Percentiles rank a stretch among this genome's conserved stretches.
Evolutionary conservation across 345 rosid genomes (phyloP).

Genomic region (Eucalyptus sp.): DNA sequence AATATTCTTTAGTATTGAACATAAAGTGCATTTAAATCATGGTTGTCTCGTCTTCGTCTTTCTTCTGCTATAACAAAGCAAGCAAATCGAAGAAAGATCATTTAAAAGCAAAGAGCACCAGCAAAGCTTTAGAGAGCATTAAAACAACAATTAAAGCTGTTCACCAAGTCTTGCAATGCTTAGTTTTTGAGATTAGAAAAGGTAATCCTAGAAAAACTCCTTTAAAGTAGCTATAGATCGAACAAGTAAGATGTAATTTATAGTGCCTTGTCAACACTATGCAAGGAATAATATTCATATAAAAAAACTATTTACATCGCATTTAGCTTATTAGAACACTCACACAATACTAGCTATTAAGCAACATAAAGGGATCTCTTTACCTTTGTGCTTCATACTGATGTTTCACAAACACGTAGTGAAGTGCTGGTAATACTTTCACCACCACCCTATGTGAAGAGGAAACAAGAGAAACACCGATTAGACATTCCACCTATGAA

Average conservation of each 20-base stretch:
- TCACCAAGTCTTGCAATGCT: not conserved
- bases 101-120: not conserved
- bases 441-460: conserved; percentile 70
- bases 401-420: conserved; percentile 57
- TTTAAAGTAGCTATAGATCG: not conserved
- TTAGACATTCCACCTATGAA: not conserved
- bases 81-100: not conserved
- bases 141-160: not conserved
- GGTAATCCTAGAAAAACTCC: not conserved
- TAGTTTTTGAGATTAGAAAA: not conserved
- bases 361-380: not conserved
- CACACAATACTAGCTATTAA: not conserved
- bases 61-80: not conserved
- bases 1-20: not conserved
- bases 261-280: not conserved
- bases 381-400: conserved; percentile 57
- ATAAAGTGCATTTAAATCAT: no score
- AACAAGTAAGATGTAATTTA: not conserved
- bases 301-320: not conserved
- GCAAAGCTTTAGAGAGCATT: not conserved
- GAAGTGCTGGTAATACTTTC: conserved; percentile 60
- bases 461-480: not conserved
- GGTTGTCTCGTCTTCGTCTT: not conserved
- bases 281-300: not conserved
- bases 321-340: not conserved